These are phyloP conservation scores for Melocanna baccifera DNA, from an alignment of 176 grass and related monocot species.

Conservation along the genomic window DNA sequence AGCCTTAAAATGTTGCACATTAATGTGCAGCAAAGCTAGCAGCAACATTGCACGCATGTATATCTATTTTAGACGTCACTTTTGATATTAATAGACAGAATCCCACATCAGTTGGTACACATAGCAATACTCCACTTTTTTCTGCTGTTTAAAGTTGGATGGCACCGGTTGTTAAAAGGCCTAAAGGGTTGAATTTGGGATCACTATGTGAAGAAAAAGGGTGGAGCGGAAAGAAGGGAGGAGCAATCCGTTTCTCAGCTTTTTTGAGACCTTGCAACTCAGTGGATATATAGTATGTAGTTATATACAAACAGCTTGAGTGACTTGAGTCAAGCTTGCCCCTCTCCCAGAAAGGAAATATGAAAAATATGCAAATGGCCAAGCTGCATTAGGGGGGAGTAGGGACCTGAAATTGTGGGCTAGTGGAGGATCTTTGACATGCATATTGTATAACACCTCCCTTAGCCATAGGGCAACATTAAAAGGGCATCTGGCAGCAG, in stretches of 20 bases:
- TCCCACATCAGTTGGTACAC: conserved; percentile 11
- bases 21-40: conserved; percentile 10
- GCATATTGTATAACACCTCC: background rate
- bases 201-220: conserved; percentile 40
- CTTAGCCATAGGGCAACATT: background rate
- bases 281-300: background rate
- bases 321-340: conserved; percentile 18
- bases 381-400: conserved; percentile 26
- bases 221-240: conserved; percentile 28
- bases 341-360: conserved; percentile 3
- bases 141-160: conserved; percentile 49
- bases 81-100: conserved; percentile 28
- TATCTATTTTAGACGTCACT: conserved; percentile 25
- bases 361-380: conserved; percentile 27
- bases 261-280: conserved; percentile 13
- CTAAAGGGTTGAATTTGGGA: conserved; percentile 69
- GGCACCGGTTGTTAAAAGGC: conserved; percentile 40
- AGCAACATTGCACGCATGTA: conserved; percentile 24
- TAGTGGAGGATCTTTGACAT: conserved; percentile 47
- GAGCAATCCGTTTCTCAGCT: conserved; percentile 41
- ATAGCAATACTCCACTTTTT: conserved; percentile 30
- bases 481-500: background rate
- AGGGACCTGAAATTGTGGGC: conserved; percentile 48
- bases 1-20: background rate
- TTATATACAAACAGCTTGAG: background rate